Evolutionary conservation across 331 rosid genomes (phyloP).

Genomic region (Acacia pycnantha): DNA sequence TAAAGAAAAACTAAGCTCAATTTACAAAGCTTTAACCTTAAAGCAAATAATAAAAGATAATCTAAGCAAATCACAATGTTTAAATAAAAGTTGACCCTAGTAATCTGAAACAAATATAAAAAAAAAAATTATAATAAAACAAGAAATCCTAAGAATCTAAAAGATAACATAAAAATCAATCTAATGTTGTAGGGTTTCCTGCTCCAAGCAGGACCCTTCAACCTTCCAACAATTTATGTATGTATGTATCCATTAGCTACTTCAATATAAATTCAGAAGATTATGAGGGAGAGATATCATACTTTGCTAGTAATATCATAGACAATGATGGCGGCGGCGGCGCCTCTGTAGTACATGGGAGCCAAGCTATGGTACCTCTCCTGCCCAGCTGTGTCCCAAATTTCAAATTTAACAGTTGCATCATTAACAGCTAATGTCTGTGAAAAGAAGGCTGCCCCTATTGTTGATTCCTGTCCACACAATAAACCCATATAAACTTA

Average conservation of each 20-base stretch:
- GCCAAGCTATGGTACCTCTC: constrained; percentile 99
- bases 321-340: constrained; percentile 98
- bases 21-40: background rate
- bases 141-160: background rate
- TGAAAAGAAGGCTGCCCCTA: constrained; percentile 98
- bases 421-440: constrained; percentile 98
- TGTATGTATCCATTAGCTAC: background rate
- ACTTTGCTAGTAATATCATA: constrained; percentile 77
- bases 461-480: constrained; percentile 83
- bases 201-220: background rate
- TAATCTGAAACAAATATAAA: background rate
- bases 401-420: constrained; percentile 93
- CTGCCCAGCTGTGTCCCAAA: constrained; percentile 99
- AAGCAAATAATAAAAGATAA: background rate
- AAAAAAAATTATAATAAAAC: background rate
- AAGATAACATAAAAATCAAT: background rate
- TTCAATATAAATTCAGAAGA: constrained; percentile 19
- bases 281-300: constrained; percentile 30
- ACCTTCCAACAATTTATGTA: background rate
- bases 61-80: background rate
- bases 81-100: background rate
- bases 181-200: background rate
- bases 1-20: background rate
- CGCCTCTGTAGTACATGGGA: constrained; percentile 99
- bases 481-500: constrained; percentile 28